These are phyloP conservation scores for Vitis vinifera DNA, from an alignment of 164 flowering plant genomes.

Conservation along the genomic window ASM3070453v1 NC_081808.1:24532501-24533000, in stretches of 20 bases:
- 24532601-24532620: slow-evolving; percentile 37
- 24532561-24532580: neutral
- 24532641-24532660: slow-evolving; percentile 32
- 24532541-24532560: neutral
- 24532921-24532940: slow-evolving; percentile 8
- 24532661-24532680: slow-evolving; percentile 21
- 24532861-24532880: slow-evolving; percentile 5
- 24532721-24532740: slow-evolving; percentile 36
- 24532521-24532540: neutral
- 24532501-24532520: slow-evolving; percentile 49
- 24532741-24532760: slow-evolving; percentile 35
- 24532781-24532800: too few relatives aligned
- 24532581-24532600: neutral
- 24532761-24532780: slow-evolving; percentile 22
- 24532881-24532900: slow-evolving; percentile 10
- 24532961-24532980: neutral
- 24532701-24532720: slow-evolving; percentile 41
- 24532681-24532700: slow-evolving; percentile 33
- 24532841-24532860: neutral
- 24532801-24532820: too few relatives aligned
- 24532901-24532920: slow-evolving; percentile 13
- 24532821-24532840: neutral
- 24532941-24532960: slow-evolving; percentile 9
- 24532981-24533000: too few relatives aligned
- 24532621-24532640: slow-evolving; percentile 44